Conservation (phyloP, 1,284 basidiomycete genomes). For the Papiliotrema nemorosa region DNA sequence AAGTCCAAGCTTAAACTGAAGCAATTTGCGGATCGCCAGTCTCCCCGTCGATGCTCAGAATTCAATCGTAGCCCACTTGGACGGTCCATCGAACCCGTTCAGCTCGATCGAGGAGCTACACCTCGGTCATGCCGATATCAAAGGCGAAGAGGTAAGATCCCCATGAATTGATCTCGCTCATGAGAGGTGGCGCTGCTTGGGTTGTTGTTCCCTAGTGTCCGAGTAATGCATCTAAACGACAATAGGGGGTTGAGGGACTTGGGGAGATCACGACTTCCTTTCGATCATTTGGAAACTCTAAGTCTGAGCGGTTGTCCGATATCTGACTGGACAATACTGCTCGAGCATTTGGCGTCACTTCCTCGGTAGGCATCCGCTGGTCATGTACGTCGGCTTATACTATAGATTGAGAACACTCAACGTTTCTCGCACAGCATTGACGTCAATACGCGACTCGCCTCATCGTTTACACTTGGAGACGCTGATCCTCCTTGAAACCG, state of each 20-base stretch:
- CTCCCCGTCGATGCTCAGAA: conserved; percentile 48
- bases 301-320: conserved; percentile 74
- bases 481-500: conserved; percentile 53
- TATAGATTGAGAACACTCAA: no score
- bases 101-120: conserved; percentile 61
- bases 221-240: conserved; percentile 69
- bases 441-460: conserved; percentile 52
- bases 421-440: conserved; percentile 63
- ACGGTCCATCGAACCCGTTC: conserved; percentile 21
- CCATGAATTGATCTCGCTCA: not conserved
- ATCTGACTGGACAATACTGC: conserved; percentile 58
- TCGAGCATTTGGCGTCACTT: conserved; percentile 48
- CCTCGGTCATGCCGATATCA: conserved; percentile 67
- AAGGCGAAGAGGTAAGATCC: conserved; percentile 62
- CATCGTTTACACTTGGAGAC: conserved; percentile 8
- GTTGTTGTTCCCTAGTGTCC: conserved; percentile 60
- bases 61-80: conserved; percentile 15
- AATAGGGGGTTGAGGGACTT: conserved; percentile 51
- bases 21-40: conserved; percentile 59
- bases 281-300: conserved; percentile 54
- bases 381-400: no score
- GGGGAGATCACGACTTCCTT: not conserved
- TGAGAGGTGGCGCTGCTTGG: conserved; percentile 49
- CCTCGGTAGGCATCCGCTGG: not conserved
- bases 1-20: conserved; percentile 14